phyloP scores from a whole-genome alignment of 1,139 yeast genomes.

The Pneumocystis sp. region DNA sequence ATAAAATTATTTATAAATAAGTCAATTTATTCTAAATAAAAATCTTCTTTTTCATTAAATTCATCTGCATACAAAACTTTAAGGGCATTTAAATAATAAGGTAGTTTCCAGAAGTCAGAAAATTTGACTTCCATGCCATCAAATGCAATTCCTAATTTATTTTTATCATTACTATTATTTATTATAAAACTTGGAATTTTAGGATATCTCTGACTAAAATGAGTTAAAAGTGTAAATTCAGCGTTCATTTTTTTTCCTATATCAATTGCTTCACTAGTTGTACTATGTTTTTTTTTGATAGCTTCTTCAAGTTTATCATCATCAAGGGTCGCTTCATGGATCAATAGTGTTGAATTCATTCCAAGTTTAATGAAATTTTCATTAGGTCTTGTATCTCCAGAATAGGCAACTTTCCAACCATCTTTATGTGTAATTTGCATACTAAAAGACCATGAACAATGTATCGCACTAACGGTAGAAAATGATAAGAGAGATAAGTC shows the following conservation, averaged over 20 bases:
- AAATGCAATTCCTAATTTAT: conserved; percentile 2
- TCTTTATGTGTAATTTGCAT: not conserved
- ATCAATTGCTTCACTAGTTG: conserved; percentile 70
- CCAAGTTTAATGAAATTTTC: conserved; percentile 51
- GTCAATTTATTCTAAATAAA: not conserved
- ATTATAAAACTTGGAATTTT: conserved; percentile 23
- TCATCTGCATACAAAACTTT: not conserved
- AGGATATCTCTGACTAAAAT: conserved; percentile 83
- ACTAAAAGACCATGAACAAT: conserved; percentile 75
- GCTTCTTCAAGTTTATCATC: conserved; percentile 75
- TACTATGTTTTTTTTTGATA: conserved; percentile 67
- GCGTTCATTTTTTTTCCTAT: conserved; percentile 58
- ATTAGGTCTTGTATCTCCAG: conserved; percentile 92
- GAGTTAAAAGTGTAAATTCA: conserved; percentile 60
- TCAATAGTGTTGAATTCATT: conserved; percentile 50
- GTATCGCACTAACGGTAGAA: conserved; percentile 60
- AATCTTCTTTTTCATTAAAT: not conserved
- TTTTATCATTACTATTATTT: conserved; percentile 5
- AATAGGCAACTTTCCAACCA: conserved; percentile 45
- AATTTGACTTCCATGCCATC: conserved; percentile 2
- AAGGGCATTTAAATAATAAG: not conserved
- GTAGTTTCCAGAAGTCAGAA: not conserved
- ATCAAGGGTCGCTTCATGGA: conserved; percentile 89
- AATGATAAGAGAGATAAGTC: conserved; percentile 25
- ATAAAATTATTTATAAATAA: not conserved